phyloP scores from a whole-genome alignment of 495 filamentous ascomycete genomes.

The Lindgomyces ingoldianus region DNA sequence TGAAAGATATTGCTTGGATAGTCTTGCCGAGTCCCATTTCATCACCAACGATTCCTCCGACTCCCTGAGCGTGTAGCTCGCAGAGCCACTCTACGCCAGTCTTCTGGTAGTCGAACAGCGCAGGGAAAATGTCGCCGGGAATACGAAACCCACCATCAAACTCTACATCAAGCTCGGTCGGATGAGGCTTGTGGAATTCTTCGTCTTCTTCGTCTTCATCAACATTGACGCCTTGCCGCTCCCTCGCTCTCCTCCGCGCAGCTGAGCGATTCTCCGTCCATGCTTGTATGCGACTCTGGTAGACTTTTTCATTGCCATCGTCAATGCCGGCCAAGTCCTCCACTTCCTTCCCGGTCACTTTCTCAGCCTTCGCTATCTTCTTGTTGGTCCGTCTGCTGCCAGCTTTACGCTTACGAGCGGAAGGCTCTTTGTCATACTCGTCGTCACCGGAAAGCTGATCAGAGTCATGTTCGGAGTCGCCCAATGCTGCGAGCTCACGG shows the following conservation, averaged over 20 bases:
- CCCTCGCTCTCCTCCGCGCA: conserved; percentile 57
- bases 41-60: conserved; percentile 93
- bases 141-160: conserved; percentile 75
- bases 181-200: conserved; percentile 87
- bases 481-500: conserved; percentile 32
- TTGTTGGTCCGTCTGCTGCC: conserved; percentile 46
- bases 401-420: conserved; percentile 34
- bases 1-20: conserved; percentile 87
- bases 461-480: conserved; percentile 44
- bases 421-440: conserved; percentile 49
- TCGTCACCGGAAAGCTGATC: conserved; percentile 45
- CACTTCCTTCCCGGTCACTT: conserved; percentile 52
- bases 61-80: conserved; percentile 82
- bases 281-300: conserved; percentile 69
- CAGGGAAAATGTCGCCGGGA: conserved; percentile 87
- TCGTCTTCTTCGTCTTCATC: conserved; percentile 46
- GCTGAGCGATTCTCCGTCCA: conserved; percentile 72
- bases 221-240: conserved; percentile 24
- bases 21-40: conserved; percentile 99
- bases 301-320: conserved; percentile 86
- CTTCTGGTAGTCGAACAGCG: conserved; percentile 92
- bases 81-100: conserved; percentile 96
- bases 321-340: conserved; percentile 78
- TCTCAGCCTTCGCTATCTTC: conserved; percentile 14
- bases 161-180: conserved; percentile 68